phyloP scores from a whole-genome alignment of 441 rosid genomes.

The Manihot esculenta region DNA sequence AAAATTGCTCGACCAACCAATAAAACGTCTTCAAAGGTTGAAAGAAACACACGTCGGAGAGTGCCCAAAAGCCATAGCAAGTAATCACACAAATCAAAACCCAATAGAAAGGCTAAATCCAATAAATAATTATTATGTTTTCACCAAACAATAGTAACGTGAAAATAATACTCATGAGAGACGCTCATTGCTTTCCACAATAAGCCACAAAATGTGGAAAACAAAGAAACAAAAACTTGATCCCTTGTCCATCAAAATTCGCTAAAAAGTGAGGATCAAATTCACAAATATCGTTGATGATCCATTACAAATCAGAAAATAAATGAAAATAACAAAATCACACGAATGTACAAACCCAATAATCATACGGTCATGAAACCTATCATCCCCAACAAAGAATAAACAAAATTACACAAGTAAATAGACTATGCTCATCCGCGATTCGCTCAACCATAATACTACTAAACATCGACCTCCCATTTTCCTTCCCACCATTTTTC shows the following conservation, averaged over 20 bases:
- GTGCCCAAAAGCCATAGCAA: neutral
- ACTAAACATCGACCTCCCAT: slow-evolving; percentile 1
- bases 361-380: neutral
- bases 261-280: neutral
- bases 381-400: neutral
- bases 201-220: neutral
- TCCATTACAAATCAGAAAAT: neutral
- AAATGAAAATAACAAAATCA: neutral
- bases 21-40: neutral
- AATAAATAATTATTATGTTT: neutral
- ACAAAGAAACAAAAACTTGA: neutral
- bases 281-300: neutral
- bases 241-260: neutral
- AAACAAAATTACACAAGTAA: neutral
- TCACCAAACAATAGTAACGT: neutral
- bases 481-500: neutral
- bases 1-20: slow-evolving; percentile 15
- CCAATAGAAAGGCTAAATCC: neutral
- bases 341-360: neutral
- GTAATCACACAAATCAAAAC: neutral
- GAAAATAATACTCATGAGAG: neutral
- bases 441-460: too few species aligned
- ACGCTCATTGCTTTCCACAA: neutral
- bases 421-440: neutral
- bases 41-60: slow-evolving; percentile 2